Evolutionary conservation across 192 early-diverging fungal genomes (phyloP), one percentile per base, ranked within the genome.

Genomic region (Powellomyces hirtus): DNA sequence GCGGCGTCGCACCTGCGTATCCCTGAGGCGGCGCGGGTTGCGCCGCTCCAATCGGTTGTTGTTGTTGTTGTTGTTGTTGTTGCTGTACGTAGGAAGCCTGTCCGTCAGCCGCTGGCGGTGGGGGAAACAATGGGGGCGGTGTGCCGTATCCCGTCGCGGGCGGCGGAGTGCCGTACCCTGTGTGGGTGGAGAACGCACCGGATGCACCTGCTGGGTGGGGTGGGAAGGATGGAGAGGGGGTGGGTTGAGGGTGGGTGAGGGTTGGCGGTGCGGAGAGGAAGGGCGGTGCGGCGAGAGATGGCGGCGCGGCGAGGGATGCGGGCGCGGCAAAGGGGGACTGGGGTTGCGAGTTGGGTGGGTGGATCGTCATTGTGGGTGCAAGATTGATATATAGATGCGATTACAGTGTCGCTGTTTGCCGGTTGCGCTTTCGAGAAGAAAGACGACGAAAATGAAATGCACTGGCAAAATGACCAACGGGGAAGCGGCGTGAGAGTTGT

Each of bases 101-200:
- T 16, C 16, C 30, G 4, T 20, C 36, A 30, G 26, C 49, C 31
- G 33, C 30, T 14, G 64, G 44, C 34, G 62, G 5, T 10, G 66
- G 55, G 22, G 69, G 59, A 14, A 62, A 20, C 24, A 63, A 16
- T 1, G 69, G 69, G 22, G 69, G 69, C 26, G 69, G 69, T 26
- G 69, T 71, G 33, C 69, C 69, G 50, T 59, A 61, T 31, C 69
- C 69, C 27, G 42, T 22, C 14, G 59, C 57, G 22, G 69, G 69
- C 20, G 69, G 69, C 26, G 69, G 69, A 22, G 69, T 71, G 49
- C 59, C 69, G 38, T 63, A 71, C 22, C 53, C 61, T 22, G 59
- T 16, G 29, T 26, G 4, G 53, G 53, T 4, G 22, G 53, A 16
- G 53, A 24, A 3, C n/a, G n/a, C 5, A 49, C 5, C 46, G 46